Percentiles rank a stretch among this genome's conserved stretches.
Evolutionary conservation across 176 grass and related monocot genomes (phyloP).

Genomic region (Zoysia japonica): DNA sequence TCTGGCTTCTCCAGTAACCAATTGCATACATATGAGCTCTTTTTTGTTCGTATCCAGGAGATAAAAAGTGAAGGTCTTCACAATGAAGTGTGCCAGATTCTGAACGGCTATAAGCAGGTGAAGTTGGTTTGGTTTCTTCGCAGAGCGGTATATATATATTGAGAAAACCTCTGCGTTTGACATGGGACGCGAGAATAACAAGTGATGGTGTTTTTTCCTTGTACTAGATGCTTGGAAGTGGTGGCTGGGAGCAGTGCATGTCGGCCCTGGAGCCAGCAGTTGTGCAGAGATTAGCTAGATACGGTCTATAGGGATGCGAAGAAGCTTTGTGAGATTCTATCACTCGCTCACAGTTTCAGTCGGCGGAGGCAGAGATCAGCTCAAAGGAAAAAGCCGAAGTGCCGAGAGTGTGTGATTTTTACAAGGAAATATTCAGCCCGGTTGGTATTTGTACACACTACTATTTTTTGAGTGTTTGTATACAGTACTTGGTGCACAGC

Average conservation of each 20-base stretch:
- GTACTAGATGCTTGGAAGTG: slow-evolving; percentile 64
- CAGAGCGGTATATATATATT: neutral
- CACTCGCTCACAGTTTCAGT: neutral
- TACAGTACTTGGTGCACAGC: neutral
- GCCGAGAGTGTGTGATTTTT: neutral
- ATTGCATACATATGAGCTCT: neutral
- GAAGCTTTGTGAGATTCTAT: neutral
- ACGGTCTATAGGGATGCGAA: slow-evolving; percentile 45
- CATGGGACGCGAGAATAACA: neutral
- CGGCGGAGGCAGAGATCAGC: neutral
- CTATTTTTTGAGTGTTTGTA: neutral
- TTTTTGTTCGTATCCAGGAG: slow-evolving; percentile 53
- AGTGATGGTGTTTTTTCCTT: neutral
- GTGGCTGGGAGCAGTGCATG: slow-evolving; percentile 90
- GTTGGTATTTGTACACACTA: neutral
- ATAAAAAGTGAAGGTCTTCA: slow-evolving; percentile 87
- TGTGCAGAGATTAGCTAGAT: slow-evolving; percentile 72
- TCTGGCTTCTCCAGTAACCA: neutral
- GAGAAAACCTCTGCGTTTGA: neutral
- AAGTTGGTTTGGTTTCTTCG: neutral
- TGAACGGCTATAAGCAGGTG: slow-evolving; percentile 98
- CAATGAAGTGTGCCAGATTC: slow-evolving; percentile 81
- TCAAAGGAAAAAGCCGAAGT: neutral
- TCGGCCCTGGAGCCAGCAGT: slow-evolving; percentile 63
- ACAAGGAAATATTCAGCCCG: neutral